phyloP scores from a whole-genome alignment of 306 rosid species.

The Trifolium dubium region DNA sequence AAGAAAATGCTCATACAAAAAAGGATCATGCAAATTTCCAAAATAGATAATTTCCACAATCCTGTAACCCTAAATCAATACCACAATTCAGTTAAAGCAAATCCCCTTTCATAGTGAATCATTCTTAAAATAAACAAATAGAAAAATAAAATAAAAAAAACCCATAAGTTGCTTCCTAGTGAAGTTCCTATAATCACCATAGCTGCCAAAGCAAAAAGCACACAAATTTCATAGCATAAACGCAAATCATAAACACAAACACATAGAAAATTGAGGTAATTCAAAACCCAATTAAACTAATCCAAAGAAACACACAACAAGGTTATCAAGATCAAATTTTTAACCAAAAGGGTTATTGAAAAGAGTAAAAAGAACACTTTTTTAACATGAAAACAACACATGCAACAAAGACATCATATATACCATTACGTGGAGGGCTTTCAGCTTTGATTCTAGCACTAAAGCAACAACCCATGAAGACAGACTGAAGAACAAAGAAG shows the following conservation, averaged over 20 bases:
- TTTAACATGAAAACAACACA: slow-evolving; percentile 7
- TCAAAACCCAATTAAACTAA: slow-evolving; percentile 4
- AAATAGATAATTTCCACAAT: not conserved
- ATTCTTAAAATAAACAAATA: slow-evolving; percentile 27
- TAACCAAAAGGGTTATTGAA: slow-evolving; percentile 13
- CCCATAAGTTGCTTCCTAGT: not conserved
- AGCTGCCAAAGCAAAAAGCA: not conserved
- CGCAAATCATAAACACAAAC: slow-evolving; percentile 10
- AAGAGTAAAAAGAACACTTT: not conserved
- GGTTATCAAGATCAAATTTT: slow-evolving; percentile 5
- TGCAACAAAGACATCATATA: slow-evolving; percentile 17
- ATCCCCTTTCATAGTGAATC: not conserved
- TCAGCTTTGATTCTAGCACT: slow-evolving; percentile 91
- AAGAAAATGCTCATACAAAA: slow-evolving; percentile 11
- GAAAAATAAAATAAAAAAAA: not conserved
- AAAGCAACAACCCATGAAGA: slow-evolving; percentile 82
- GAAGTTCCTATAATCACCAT: not conserved
- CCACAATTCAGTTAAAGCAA: slow-evolving; percentile 28
- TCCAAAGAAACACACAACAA: slow-evolving; percentile 21
- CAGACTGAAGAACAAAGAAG: slow-evolving; percentile 34
- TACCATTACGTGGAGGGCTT: slow-evolving; percentile 84
- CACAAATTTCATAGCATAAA: not conserved
- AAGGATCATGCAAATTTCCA: slow-evolving; percentile 16
- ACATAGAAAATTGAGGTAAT: not conserved
- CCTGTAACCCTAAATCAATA: slow-evolving; percentile 18